Conservation (phyloP, 2,329 filamentous ascomycete genomes). For the Verticillium tricorpus region DNA sequence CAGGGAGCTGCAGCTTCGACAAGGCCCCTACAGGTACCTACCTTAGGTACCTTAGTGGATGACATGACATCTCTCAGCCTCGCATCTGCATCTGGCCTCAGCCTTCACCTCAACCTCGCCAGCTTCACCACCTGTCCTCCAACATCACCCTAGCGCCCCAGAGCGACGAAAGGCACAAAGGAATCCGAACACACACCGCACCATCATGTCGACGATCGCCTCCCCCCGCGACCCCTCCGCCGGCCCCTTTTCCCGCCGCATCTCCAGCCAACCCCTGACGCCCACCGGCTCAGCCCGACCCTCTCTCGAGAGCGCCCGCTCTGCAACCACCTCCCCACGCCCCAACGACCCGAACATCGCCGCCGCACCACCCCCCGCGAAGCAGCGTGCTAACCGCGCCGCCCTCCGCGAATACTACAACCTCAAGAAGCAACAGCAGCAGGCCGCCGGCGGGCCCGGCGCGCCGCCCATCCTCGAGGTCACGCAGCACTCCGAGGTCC, state of each 20-base stretch:
- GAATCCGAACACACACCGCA: background rate
- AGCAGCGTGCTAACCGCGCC: conserved; percentile 66
- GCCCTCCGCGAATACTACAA: conserved; percentile 95
- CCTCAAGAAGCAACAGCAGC: conserved; percentile 47
- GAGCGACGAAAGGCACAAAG: no score
- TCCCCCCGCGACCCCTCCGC: conserved; percentile 56
- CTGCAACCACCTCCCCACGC: conserved; percentile 52
- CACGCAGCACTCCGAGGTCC: conserved; percentile 51
- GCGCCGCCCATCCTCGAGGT: conserved; percentile 35
- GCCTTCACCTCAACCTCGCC: no score
- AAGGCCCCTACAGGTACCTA: no score
- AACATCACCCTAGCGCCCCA: background rate
- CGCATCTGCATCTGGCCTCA: background rate
- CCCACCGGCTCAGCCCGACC: conserved; percentile 73
- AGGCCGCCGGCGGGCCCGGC: conserved; percentile 26
- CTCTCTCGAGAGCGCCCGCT: conserved; percentile 63
- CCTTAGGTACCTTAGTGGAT: no score
- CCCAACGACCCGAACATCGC: conserved; percentile 24
- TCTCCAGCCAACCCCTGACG: conserved; percentile 49
- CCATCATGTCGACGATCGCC: conserved; percentile 61
- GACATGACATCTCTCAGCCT: background rate
- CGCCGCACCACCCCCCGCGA: conserved; percentile 26
- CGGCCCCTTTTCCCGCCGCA: conserved; percentile 48
- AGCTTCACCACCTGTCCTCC: background rate
- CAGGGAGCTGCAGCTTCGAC: no score